Evolutionary conservation across 1,139 yeast genomes (phyloP).

Genomic region (Tardiomyces blankii): DNA sequence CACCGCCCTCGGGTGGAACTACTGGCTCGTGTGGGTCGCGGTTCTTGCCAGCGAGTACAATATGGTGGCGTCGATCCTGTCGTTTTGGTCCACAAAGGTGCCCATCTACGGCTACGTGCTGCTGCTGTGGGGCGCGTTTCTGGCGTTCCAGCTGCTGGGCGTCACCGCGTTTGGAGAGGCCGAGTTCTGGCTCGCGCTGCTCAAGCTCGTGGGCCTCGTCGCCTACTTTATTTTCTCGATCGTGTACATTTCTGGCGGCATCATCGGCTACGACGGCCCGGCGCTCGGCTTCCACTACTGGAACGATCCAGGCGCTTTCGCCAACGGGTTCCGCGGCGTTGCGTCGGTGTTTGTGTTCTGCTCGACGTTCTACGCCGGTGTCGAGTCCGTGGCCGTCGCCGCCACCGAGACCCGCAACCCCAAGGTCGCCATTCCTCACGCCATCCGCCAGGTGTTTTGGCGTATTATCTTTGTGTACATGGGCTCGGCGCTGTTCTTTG

Average conservation of each 20-base stretch:
- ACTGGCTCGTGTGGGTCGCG: slow-evolving; percentile 51
- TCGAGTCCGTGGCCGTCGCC: slow-evolving; percentile 79
- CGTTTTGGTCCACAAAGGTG: slow-evolving; percentile 49
- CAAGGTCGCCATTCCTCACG: slow-evolving; percentile 69
- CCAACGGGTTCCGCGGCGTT: slow-evolving; percentile 55
- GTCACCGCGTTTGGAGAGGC: slow-evolving; percentile 56
- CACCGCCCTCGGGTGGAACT: slow-evolving; percentile 51
- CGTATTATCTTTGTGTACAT: slow-evolving; percentile 77
- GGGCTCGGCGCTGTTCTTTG: slow-evolving; percentile 68
- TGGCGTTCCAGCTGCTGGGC: slow-evolving; percentile 45
- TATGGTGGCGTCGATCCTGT: slow-evolving; percentile 41
- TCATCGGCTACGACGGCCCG: slow-evolving; percentile 14
- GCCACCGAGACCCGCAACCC: slow-evolving; percentile 88
- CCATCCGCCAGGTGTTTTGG: slow-evolving; percentile 71
- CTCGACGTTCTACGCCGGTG: slow-evolving; percentile 57
- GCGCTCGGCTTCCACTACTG: slow-evolving; percentile 47
- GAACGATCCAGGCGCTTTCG: slow-evolving; percentile 81
- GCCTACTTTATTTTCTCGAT: slow-evolving; percentile 51
- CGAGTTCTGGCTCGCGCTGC: slow-evolving; percentile 51
- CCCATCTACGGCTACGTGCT: slow-evolving; percentile 49
- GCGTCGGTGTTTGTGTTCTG: slow-evolving; percentile 63
- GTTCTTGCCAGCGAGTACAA: slow-evolving; percentile 52
- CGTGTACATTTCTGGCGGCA: slow-evolving; percentile 57
- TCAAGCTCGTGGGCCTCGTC: slow-evolving; percentile 42
- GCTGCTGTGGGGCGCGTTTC: slow-evolving; percentile 43